phyloP scores from a whole-genome alignment of 257 asterid genomes.

The Fraxinus quadrangulata region DNA sequence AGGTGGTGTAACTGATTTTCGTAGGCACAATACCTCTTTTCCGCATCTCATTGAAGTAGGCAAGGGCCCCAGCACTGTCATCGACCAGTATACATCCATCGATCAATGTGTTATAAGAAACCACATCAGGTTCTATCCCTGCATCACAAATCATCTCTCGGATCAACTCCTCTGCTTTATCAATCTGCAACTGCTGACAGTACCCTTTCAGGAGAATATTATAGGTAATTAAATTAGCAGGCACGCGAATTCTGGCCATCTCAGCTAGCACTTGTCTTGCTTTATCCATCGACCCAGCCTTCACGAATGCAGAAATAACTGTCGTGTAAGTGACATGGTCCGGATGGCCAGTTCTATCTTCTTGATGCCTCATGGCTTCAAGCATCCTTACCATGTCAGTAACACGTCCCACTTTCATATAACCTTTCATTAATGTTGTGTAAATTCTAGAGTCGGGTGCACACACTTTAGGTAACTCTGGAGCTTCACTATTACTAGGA shows the following conservation, averaged over 20 bases:
- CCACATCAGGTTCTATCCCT: conserved; percentile 83
- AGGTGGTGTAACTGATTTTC: conserved; percentile 86
- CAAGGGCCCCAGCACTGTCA: conserved; percentile 81
- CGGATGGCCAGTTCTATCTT: conserved; percentile 68
- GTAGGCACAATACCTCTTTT: conserved; percentile 87
- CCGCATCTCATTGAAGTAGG: conserved; percentile 93
- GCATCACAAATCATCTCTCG: conserved; percentile 65
- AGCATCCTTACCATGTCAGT: conserved; percentile 84
- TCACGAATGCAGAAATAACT: conserved; percentile 75
- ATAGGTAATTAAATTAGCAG: conserved; percentile 82
- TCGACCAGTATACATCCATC: conserved; percentile 85
- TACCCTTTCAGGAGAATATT: conserved; percentile 89
- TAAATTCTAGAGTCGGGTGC: conserved; percentile 81
- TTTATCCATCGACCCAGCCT: conserved; percentile 73
- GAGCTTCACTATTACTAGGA: conserved; percentile 46
- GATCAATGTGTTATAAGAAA: conserved; percentile 82
- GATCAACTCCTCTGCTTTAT: conserved; percentile 71
- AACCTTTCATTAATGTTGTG: conserved; percentile 95
- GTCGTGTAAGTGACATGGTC: conserved; percentile 95
- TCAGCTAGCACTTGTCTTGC: conserved; percentile 73
- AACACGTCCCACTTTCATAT: conserved; percentile 80
- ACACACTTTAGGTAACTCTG: conserved; percentile 46
- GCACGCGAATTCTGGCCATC: conserved; percentile 65
- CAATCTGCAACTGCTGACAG: conserved; percentile 85
- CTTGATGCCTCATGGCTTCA: conserved; percentile 85